Evolutionary conservation across 2,329 filamentous ascomycete species (phyloP).

Genomic region (Calonectria fujianensis): DNA sequence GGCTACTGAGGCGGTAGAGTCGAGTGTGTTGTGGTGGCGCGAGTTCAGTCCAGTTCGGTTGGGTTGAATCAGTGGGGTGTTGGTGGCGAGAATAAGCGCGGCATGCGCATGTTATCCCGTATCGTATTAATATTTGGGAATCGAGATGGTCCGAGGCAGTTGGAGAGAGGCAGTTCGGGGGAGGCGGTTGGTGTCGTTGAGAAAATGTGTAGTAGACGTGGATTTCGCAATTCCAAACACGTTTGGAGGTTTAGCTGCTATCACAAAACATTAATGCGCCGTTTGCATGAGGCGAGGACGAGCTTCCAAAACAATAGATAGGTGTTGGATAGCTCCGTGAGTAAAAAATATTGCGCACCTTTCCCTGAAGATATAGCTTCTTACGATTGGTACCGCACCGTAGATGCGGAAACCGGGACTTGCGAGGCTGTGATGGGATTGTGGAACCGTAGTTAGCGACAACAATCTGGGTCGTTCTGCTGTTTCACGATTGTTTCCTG

Average conservation of each 20-base stretch:
- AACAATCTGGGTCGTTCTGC: conserved; percentile 19
- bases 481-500: conserved; percentile 20
- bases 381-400: background rate
- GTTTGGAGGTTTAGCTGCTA: conserved; percentile 7
- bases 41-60: background rate
- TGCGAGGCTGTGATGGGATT: conserved; percentile 1
- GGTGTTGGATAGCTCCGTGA: too few species aligned
- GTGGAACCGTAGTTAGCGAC: conserved; percentile 22
- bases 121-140: conserved; percentile 12
- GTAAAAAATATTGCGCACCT: background rate
- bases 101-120: conserved; percentile 4
- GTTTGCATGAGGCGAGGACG: background rate
- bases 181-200: background rate
- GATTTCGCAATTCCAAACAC: conserved; percentile 29
- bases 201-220: conserved; percentile 16
- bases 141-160: background rate
- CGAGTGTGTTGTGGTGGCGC: background rate
- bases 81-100: background rate
- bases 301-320: background rate
- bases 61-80: conserved; percentile 13
- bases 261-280: conserved; percentile 19
- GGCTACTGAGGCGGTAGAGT: conserved; percentile 19
- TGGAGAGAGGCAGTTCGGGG: background rate
- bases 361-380: background rate
- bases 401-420: background rate